These are phyloP conservation scores for Ogataea ganodermae DNA, from an alignment of 805 yeast genomes.

Conservation along the genomic window DNA sequence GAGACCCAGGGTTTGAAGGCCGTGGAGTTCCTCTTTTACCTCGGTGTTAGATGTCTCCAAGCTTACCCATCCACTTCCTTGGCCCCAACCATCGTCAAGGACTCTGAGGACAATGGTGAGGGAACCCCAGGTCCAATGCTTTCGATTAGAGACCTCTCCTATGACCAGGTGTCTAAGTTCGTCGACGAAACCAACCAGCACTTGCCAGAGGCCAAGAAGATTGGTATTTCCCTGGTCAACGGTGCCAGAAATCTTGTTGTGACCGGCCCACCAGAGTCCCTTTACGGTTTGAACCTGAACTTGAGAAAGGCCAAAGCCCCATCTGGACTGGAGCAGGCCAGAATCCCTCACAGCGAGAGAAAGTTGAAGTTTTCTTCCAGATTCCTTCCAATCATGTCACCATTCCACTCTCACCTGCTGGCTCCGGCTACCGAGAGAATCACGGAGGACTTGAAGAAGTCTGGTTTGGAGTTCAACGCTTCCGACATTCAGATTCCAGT, in stretches of 20 bases:
- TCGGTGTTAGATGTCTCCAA: conserved; percentile 89
- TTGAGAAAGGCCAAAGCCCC: conserved; percentile 94
- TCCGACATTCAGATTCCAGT: conserved; percentile 78
- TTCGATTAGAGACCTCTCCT: conserved; percentile 84
- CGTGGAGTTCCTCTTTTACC: conserved; percentile 82
- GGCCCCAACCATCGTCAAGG: conserved; percentile 91
- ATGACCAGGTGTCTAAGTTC: conserved; percentile 73
- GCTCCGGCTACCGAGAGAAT: conserved; percentile 69
- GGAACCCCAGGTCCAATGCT: conserved; percentile 98
- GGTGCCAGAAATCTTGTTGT: conserved; percentile 96
- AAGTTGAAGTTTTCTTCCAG: conserved; percentile 91
- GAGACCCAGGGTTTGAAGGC: conserved; percentile 72
- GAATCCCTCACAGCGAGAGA: conserved; percentile 92
- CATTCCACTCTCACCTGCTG: conserved; percentile 92
- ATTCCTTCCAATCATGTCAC: conserved; percentile 92
- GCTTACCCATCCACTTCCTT: conserved; percentile 91
- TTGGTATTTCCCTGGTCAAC: conserved; percentile 86
- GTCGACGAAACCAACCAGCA: conserved; percentile 90
- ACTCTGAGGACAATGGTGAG: conserved; percentile 90
- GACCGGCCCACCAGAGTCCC: conserved; percentile 97
- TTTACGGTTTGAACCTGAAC: conserved; percentile 91
- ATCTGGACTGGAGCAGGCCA: conserved; percentile 90
- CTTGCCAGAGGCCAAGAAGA: conserved; percentile 87
- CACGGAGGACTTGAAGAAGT: conserved; percentile 60
- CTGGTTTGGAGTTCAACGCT: conserved; percentile 57